These are phyloP conservation scores for Exophiala lecanii-corni DNA, from an alignment of 2,329 filamentous ascomycete species.

Conservation along the genomic window DNA sequence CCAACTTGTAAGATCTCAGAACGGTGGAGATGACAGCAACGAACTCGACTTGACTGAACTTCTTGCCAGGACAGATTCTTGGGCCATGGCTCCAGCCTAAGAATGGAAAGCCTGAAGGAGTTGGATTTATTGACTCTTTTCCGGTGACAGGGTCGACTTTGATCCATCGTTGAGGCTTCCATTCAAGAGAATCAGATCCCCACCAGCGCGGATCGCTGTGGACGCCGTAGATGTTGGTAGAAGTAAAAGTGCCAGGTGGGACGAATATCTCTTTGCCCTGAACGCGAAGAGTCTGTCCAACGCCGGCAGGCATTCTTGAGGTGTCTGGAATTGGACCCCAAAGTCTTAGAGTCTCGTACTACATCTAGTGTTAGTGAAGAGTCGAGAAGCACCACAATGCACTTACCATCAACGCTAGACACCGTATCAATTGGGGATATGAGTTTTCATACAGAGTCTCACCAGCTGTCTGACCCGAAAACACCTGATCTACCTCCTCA, in stretches of 20 bases:
- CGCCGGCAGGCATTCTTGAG: slow-evolving; percentile 13
- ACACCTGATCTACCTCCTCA: slow-evolving; percentile 35
- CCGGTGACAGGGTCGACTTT: slow-evolving; percentile 7
- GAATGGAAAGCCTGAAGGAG: slow-evolving; percentile 19
- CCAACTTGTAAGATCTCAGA: slow-evolving; percentile 11
- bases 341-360: slow-evolving; percentile 29
- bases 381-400: neutral
- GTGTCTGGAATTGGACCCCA: slow-evolving; percentile 25
- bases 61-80: slow-evolving; percentile 32
- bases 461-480: neutral
- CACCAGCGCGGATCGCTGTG: slow-evolving; percentile 31
- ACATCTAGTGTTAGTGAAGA: neutral
- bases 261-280: slow-evolving; percentile 16
- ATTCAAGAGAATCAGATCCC: slow-evolving; percentile 28
- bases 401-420: slow-evolving; percentile 20
- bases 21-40: slow-evolving; percentile 30
- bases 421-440: slow-evolving; percentile 15
- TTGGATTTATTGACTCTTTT: slow-evolving; percentile 11
- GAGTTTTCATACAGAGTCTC: slow-evolving; percentile 12
- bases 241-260: slow-evolving; percentile 21
- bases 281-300: slow-evolving; percentile 17
- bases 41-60: slow-evolving; percentile 36
- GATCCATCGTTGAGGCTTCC: slow-evolving; percentile 35
- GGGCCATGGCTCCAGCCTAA: slow-evolving; percentile 32
- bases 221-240: slow-evolving; percentile 25